Conservation (phyloP, 1,139 yeast species). For the Tardiomyces depauwii region DNA sequence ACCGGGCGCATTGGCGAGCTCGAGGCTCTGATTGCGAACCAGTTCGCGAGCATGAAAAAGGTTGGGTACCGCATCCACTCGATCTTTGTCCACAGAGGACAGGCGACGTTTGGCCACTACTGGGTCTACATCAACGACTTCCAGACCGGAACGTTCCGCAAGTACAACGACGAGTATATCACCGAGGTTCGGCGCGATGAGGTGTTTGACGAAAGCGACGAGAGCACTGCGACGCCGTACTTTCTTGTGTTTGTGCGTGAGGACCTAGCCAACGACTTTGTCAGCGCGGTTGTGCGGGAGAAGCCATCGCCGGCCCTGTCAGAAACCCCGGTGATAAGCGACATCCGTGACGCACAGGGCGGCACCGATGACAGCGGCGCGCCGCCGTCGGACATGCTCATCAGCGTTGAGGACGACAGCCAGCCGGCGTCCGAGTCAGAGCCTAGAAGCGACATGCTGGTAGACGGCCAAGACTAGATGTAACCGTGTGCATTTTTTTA, state of each 20-base stretch:
- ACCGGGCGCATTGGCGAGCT: slow-evolving; percentile 16
- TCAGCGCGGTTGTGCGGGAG: slow-evolving; percentile 41
- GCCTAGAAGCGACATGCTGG: too few relatives aligned
- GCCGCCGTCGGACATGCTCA: not conserved
- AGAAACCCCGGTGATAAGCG: not conserved
- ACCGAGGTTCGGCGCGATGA: slow-evolving; percentile 67
- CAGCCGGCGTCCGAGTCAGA: too few relatives aligned
- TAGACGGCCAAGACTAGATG: too few relatives aligned
- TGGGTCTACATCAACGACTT: slow-evolving; percentile 89
- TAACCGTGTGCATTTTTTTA: too few relatives aligned
- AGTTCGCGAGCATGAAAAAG: slow-evolving; percentile 47
- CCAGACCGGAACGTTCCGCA: slow-evolving; percentile 55
- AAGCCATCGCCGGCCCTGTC: not conserved
- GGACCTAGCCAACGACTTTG: slow-evolving; percentile 43
- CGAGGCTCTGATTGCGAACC: slow-evolving; percentile 39
- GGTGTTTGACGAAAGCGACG: slow-evolving; percentile 59
- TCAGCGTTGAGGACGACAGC: too few relatives aligned
- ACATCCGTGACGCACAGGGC: not conserved
- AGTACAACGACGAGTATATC: slow-evolving; percentile 86
- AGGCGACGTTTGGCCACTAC: slow-evolving; percentile 92
- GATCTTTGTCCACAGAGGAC: slow-evolving; percentile 89
- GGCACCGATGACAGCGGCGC: not conserved
- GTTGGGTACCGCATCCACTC: slow-evolving; percentile 81
- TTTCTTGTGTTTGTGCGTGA: slow-evolving; percentile 75
- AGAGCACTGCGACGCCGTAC: slow-evolving; percentile 87